Evolutionary conservation across 345 rosid species (phyloP), one percentile per base, ranked within the genome.

Genomic region (Fremontodendron californicum): DNA sequence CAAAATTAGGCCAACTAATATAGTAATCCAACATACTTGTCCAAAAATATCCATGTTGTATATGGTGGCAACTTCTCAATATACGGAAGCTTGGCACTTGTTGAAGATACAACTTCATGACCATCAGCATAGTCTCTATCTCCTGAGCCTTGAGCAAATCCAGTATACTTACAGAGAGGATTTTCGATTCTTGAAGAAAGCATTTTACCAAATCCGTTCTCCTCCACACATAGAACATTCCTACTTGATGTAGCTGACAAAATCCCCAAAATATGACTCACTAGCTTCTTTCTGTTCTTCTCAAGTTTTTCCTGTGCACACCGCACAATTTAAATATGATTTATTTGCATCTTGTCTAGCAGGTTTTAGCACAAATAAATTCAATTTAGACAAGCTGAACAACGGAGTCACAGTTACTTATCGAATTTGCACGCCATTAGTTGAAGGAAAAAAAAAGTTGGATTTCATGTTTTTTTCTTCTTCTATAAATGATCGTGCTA

Each of bases 1-100:
- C 11, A 0, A 46, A 60, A 33, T 2, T 49, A 63, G 25, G 29
- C 46, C 11, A 33, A 63, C 33, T 29, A 39, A 62, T 31, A 79
- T 9, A 15, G 31, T 54, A 48, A 35, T 74, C 52, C 62, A 29
- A 54, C 86, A 71, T 89, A 89, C 99, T 89, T 96, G 82, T 93
- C 97, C 94, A 96, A 84, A 83, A 93, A 96, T 46, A 96, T 91
- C 99, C 99, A 96, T 49, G 96, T 87, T 43, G 99, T 93, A 83
- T 96, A 96, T 6, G 94, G 92, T 5, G 99, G 98, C 79, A 93
- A 87, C 82, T 83, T 93, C 87, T 93, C 97, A 39, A 86, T 61
- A 77, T 21, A 73, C 0, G 93, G 93, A 80, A 96, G 94, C 82
- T 88, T 86, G 73, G 75, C 73, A 82, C 78, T 88, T 18, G 84